Percentiles rank a stretch among this genome's conserved stretches.
Conservation (phyloP, 2,329 filamentous ascomycete genomes). For the Pseudogymnoascus pannorum region DNA sequence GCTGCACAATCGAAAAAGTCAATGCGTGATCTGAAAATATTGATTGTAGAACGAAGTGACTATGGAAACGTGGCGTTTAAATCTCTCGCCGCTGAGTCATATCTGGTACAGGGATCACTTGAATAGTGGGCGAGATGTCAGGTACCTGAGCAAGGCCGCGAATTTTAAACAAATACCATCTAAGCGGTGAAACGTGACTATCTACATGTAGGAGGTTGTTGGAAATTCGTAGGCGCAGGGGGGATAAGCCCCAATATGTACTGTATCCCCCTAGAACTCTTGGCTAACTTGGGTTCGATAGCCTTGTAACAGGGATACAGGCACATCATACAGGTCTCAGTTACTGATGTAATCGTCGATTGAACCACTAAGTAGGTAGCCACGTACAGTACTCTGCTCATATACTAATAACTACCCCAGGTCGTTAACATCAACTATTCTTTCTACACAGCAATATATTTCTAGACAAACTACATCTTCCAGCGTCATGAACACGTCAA, state of each 20-base stretch:
- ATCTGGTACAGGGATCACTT: neutral
- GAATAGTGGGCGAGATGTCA: neutral
- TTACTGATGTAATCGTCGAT: too few species aligned
- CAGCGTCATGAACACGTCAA: neutral
- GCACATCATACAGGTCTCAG: too few species aligned
- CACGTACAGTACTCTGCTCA: too few species aligned
- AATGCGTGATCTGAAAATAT: neutral
- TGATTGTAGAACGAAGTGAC: neutral
- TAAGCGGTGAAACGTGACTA: neutral
- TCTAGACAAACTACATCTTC: neutral
- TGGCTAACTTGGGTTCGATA: too few species aligned
- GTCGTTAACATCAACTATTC: neutral
- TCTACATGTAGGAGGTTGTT: neutral
- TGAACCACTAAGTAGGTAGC: too few species aligned
- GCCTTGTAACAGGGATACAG: too few species aligned
- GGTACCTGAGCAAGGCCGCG: neutral
- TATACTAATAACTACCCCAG: too few species aligned
- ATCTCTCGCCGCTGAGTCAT: neutral
- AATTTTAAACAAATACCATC: neutral
- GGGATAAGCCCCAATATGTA: neutral
- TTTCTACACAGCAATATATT: neutral
- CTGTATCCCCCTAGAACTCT: neutral
- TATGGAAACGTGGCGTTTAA: neutral
- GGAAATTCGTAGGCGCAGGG: neutral
- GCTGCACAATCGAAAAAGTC: neutral